These are phyloP conservation scores for Cicer yamashitae DNA, from an alignment of 306 rosid genomes.

Conservation along the genomic window DNA sequence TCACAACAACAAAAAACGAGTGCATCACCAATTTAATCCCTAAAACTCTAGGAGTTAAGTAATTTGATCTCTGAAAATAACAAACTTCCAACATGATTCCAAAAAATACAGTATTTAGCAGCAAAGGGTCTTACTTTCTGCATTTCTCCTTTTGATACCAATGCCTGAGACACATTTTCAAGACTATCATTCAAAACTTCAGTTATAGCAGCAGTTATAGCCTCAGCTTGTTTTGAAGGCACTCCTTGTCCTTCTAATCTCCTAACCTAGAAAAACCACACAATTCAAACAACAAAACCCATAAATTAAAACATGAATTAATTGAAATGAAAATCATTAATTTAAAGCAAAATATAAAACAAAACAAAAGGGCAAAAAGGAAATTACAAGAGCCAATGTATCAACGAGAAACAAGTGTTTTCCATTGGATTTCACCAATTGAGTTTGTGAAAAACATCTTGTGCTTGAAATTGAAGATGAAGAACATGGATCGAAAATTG, in stretches of 20 bases:
- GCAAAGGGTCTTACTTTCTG: constrained; percentile 61
- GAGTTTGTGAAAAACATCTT: constrained; percentile 51
- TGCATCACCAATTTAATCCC: not conserved
- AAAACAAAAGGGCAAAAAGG: not conserved
- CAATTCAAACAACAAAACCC: constrained; percentile 4
- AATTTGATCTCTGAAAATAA: not conserved
- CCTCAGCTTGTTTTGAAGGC: constrained; percentile 92
- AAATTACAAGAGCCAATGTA: constrained; percentile 82
- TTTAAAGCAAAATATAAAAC: not conserved
- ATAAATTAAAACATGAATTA: not conserved
- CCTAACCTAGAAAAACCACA: constrained; percentile 67
- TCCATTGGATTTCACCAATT: constrained; percentile 74
- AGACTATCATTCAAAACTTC: constrained; percentile 86
- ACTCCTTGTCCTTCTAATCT: constrained; percentile 86
- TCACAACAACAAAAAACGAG: not conserved
- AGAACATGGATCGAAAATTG: constrained; percentile 42
- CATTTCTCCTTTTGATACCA: constrained; percentile 87
- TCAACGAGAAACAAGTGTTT: constrained; percentile 81
- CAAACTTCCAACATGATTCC: not conserved
- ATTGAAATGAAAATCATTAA: not conserved
- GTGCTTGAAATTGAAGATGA: constrained; percentile 44
- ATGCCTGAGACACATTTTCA: constrained; percentile 79
- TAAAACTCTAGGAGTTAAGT: not conserved
- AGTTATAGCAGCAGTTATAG: constrained; percentile 86
- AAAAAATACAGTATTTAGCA: not conserved